Base-by-base conservation (phyloP, 192 early-diverging fungal species). In the Martensiomyces pterosporus region DNA sequence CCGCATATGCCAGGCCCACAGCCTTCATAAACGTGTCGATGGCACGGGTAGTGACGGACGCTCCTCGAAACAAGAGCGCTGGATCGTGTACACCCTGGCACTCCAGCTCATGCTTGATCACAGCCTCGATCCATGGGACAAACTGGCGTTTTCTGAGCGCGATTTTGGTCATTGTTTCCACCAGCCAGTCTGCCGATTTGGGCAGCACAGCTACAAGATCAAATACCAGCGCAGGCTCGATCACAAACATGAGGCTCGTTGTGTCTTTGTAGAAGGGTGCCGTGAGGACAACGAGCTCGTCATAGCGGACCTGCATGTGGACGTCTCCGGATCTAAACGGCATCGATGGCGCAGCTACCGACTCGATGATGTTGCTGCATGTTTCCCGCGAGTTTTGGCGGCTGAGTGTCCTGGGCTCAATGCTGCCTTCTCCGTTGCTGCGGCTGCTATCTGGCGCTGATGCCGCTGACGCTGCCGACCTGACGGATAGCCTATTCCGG, bases 21-120 rank as follows among this genome's bases (percentile, higher is more conserved):
- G 84, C 57, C 21, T 81, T 82, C 85, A 87, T 87, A 45, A 84
- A 79, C 6, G 77, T 74, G 59, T 87, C 85, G 24, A 85, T 60
- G 4, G 81, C 79, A 19, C 83, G 82, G 2, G 85, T 87, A 21
- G 81, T 58, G 14, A 85, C 67, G 12, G 85, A 82, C 13, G 84
- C 73, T 15, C 82, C 81, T 39, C 85, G 75, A 36, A 77, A 77
- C 21, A 77, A 18, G 19, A 77, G 49, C 1, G 62, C 49, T 1
- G 67, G 75, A n/a, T 77, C 68, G 14, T 57, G 70, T 1, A 48
- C 56, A 1, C 50, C 37, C 14, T 53, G 58, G 9, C 40, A 19
- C n/a, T 22, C 58, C 27, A 77, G 34, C 53, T 77, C 75, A 22
- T 70, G 58, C 16, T 29, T 33, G 6, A 63, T 57, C n/a, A 77